Base-by-base conservation (phyloP, 345 rosid genomes). In the Ailanthus altissimus region DNA sequence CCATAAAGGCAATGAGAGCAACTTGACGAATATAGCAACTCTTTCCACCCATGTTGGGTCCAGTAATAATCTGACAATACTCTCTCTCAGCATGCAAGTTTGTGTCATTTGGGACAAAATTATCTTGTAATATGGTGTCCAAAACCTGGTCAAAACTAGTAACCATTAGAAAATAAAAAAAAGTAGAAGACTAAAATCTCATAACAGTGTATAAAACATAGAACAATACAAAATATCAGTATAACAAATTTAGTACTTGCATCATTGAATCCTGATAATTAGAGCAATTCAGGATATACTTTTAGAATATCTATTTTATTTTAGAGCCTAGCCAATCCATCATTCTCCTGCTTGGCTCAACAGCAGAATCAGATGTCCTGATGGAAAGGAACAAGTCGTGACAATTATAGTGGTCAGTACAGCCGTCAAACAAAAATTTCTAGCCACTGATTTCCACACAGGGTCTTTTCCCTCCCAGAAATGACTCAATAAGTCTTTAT, bases 31-130 rank as follows among this genome's bases (percentile, higher is more conserved):
- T 90, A 81, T 95, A 95, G 83, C 99, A 95, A 83, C 97, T 93
- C 90, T 95, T 95, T 63, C 98, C 99, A 36, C 98, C 99, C 99
- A 95, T 95, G 84, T 95, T 95, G 61, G 99, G 99, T 75, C 98
- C 98, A 0, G 98, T 93, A 72, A 95, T 85, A 63, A 95, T 93
- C 88, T 95, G 99, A 72, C 98, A 95, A 75, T 75, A 83, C 83
- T 95, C 94, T 59, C 86, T 67, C 64, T 88, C 84, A 43, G 86
- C 85, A 68, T 86, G 91, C 87, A 95, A 90, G 69, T 73, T 77
- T 67, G 99, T 93, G 77, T 96, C 91, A 79, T 93, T 95, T 26
- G 99, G 98, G 72, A 93, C 93, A 77, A 96, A 93, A 86, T 71
- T 85, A 75, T 91, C 94, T 77, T 85, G 92, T 76, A 96, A 82